Conservation (phyloP, 805 yeast genomes). For the Blastobotrys parvus region DNA sequence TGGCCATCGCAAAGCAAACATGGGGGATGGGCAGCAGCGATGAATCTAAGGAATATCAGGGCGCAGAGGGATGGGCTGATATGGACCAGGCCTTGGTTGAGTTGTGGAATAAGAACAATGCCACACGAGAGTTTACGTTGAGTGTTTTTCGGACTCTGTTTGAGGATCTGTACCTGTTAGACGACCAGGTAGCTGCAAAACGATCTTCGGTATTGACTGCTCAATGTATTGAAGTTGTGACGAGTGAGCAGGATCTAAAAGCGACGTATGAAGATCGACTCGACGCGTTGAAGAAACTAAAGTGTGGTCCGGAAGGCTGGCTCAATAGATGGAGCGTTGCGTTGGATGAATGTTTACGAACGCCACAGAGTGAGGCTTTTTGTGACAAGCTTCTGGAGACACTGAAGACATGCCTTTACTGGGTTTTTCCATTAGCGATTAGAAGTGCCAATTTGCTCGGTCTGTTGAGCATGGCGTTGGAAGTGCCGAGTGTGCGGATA, state of each 20-base stretch:
- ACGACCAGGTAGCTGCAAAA: conserved; percentile 82
- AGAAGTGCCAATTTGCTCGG: conserved; percentile 56
- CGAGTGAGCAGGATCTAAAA: conserved; percentile 59
- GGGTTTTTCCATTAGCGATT: conserved; percentile 78
- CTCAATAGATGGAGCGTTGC: conserved; percentile 59
- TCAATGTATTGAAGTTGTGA: conserved; percentile 72
- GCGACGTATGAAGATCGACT: conserved; percentile 58
- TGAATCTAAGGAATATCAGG: conserved; percentile 18
- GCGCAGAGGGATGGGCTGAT: conserved; percentile 60
- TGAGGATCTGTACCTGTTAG: conserved; percentile 87
- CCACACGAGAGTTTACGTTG: conserved; percentile 67
- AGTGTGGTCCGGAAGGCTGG: conserved; percentile 80
- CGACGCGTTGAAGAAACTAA: conserved; percentile 47
- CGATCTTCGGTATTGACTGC: conserved; percentile 72
- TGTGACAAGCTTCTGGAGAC: conserved; percentile 68
- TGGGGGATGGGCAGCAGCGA: conserved; percentile 57
- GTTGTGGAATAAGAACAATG: conserved; percentile 60
- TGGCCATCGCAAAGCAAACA: conserved; percentile 74
- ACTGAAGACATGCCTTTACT: conserved; percentile 80
- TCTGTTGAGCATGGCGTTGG: conserved; percentile 51
- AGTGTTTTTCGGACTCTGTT: conserved; percentile 77
- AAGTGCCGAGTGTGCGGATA: conserved; percentile 48
- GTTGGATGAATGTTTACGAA: conserved; percentile 36
- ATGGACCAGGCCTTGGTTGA: conserved; percentile 75
- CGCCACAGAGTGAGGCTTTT: conserved; percentile 29